These are phyloP conservation scores for Microdochium paspali DNA, from an alignment of 2,329 filamentous ascomycete genomes.

Conservation along the genomic window DNA sequence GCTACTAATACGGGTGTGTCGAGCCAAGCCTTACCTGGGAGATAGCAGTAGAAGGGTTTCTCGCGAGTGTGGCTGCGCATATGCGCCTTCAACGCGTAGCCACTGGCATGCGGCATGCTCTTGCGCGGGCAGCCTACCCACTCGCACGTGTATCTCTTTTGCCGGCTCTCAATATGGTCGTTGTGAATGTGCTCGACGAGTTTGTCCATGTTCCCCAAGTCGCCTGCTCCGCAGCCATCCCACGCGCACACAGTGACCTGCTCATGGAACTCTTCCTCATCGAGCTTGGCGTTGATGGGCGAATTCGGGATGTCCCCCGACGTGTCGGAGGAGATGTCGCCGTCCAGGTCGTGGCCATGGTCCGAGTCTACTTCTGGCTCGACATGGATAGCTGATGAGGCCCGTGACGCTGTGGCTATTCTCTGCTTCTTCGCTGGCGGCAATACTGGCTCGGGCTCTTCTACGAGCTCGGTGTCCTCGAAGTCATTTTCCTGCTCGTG, in stretches of 20 bases:
- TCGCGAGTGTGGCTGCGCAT: conserved; percentile 97
- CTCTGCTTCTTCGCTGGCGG: conserved; percentile 26
- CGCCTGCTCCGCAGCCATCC: conserved; percentile 64
- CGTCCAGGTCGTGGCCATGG: conserved; percentile 31
- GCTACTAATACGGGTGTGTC: background rate
- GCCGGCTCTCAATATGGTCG: conserved; percentile 84
- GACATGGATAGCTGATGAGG: conserved; percentile 39
- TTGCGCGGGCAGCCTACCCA: conserved; percentile 87
- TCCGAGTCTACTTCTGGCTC: conserved; percentile 37
- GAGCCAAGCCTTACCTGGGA: conserved; percentile 59
- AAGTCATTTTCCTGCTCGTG: conserved; percentile 9
- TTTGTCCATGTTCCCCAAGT: conserved; percentile 71
- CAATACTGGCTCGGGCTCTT: conserved; percentile 14
- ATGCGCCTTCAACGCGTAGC: conserved; percentile 91
- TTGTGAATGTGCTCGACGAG: conserved; percentile 81
- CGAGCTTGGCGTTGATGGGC: conserved; percentile 54
- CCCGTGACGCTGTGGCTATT: conserved; percentile 21
- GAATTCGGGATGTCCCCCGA: conserved; percentile 75
- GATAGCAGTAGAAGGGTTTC: conserved; percentile 94
- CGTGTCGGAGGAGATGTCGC: conserved; percentile 81
- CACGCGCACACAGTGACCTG: conserved; percentile 72
- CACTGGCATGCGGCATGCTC: conserved; percentile 85
- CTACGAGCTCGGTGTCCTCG: conserved; percentile 13
- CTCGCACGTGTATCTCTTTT: conserved; percentile 98
- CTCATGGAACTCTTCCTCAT: conserved; percentile 68